Percentiles rank a stretch among this genome's conserved stretches.
These are phyloP conservation scores for Sclerotinia nivalis DNA, from an alignment of 2,329 filamentous ascomycete genomes.

Conservation along the genomic window DNA sequence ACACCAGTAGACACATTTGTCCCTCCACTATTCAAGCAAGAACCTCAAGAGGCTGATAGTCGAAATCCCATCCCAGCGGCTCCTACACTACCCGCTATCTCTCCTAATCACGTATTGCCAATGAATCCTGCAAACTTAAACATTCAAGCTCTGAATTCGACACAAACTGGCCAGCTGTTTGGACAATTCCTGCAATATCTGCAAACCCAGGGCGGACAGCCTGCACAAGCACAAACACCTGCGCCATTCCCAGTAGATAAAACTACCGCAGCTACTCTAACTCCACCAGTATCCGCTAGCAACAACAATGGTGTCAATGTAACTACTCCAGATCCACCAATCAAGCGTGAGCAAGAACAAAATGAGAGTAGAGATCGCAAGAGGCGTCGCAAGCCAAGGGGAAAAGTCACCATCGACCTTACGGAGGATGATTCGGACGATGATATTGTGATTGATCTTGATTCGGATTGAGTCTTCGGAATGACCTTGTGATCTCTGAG, in stretches of 20 bases:
- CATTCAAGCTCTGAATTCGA: not conserved
- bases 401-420: conserved; percentile 11
- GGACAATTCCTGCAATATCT: not conserved
- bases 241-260: not conserved
- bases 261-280: not conserved
- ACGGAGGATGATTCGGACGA: conserved; percentile 5
- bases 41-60: not conserved
- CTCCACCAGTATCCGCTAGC: not conserved
- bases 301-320: not conserved
- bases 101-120: not conserved
- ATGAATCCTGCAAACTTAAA: not conserved
- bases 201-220: not conserved
- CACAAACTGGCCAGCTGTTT: not conserved
- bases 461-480: not conserved
- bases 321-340: not conserved
- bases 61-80: accelerated
- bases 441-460: not conserved
- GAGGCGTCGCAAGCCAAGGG: not conserved
- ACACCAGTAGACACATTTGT: not conserved
- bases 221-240: not conserved
- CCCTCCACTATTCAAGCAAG: not conserved
- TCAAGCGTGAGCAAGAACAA: conserved; percentile 1
- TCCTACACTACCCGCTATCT: too few relatives aligned
- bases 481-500: not conserved
- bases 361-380: not conserved